These are phyloP conservation scores for Phylloporus sp. DNA, from an alignment of 768 basidiomycete species.

Conservation along the genomic window DNA sequence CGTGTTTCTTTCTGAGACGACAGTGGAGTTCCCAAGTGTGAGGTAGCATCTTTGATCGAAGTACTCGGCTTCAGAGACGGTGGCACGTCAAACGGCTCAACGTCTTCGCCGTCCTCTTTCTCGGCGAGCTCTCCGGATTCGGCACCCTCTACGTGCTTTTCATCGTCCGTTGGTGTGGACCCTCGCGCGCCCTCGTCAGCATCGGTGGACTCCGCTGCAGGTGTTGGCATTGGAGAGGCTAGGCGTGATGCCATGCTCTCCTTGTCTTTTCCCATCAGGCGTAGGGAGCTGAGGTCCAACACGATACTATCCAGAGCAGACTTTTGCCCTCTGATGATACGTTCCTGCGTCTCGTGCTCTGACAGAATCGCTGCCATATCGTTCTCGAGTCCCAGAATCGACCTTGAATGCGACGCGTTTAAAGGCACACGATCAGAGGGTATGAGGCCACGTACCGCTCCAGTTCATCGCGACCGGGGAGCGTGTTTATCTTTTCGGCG, in stretches of 20 bases:
- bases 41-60: conserved; percentile 30
- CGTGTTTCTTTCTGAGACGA: conserved; percentile 23
- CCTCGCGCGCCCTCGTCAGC: conserved; percentile 24
- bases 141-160: conserved; percentile 36
- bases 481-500: conserved; percentile 74
- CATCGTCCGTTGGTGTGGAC: conserved; percentile 23
- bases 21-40: conserved; percentile 29
- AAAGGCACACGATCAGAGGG: not conserved
- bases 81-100: conserved; percentile 28
- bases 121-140: conserved; percentile 42
- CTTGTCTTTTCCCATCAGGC: conserved; percentile 64
- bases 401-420: conserved; percentile 36
- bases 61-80: conserved; percentile 30
- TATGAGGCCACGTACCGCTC: conserved; percentile 56
- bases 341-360: conserved; percentile 71
- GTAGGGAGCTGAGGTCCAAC: conserved; percentile 52
- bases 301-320: conserved; percentile 62
- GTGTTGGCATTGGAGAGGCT: conserved; percentile 42
- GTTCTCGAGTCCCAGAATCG: conserved; percentile 64
- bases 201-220: conserved; percentile 39
- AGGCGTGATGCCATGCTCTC: conserved; percentile 41
- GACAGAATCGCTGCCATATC: conserved; percentile 71
- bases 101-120: conserved; percentile 35
- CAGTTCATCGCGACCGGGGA: conserved; percentile 73
- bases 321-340: conserved; percentile 64